Conservation (phyloP, 495 filamentous ascomycete species). For the Rostrohypoxylon terebratum region DNA sequence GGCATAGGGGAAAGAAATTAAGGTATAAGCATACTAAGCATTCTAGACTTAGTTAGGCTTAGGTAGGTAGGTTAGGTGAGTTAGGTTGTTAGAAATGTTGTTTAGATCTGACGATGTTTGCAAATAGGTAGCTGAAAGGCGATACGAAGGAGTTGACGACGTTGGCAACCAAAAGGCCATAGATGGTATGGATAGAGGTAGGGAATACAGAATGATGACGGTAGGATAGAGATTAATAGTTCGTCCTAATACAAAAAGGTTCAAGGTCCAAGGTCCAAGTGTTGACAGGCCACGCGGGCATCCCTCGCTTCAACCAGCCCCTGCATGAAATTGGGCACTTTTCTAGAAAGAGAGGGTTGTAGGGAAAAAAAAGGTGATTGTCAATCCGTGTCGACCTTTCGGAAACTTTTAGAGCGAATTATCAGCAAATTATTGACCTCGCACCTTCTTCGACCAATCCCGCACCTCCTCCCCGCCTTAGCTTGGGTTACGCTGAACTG, state of each 20-base stretch:
- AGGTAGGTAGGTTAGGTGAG: constrained; percentile 9
- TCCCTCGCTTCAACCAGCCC: constrained; percentile 38
- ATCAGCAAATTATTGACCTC: not conserved
- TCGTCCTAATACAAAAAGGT: constrained; percentile 35
- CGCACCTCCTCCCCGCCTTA: constrained; percentile 39
- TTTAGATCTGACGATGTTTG: not conserved
- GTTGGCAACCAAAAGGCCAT: not conserved
- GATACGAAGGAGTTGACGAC: not conserved
- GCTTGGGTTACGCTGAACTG: constrained; percentile 7
- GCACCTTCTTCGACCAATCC: constrained; percentile 27
- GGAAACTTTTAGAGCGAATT: constrained; percentile 34
- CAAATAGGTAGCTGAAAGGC: not conserved
- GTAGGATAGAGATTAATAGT: constrained; percentile 28
- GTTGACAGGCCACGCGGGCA: constrained; percentile 34
- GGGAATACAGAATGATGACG: constrained; percentile 23
- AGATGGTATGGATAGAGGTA: not conserved
- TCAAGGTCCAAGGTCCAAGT: constrained; percentile 36
- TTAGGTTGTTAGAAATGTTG: constrained; percentile 1
- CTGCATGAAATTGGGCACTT: constrained; percentile 48
- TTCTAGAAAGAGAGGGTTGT: constrained; percentile 38
- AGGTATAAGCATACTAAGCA: not conserved
- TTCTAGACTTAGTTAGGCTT: constrained; percentile 1
- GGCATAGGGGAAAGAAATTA: constrained; percentile 25
- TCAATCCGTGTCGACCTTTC: constrained; percentile 2
- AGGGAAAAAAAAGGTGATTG: constrained; percentile 28